Conservation (phyloP, 192 early-diverging fungal species). For the Coemansia sp. region DNA sequence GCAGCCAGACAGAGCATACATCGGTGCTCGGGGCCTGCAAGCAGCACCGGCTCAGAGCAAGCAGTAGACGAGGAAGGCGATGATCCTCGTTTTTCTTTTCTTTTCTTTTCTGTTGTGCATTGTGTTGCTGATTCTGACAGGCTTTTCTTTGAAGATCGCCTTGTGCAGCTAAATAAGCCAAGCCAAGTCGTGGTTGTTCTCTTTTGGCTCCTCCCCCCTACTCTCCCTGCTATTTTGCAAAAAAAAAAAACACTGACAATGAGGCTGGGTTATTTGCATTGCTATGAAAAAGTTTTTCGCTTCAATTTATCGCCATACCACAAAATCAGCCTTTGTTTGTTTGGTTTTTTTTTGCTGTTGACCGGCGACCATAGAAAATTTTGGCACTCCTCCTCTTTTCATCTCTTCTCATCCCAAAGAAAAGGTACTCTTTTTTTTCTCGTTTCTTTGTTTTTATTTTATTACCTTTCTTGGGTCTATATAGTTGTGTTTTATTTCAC, state of each 20-base stretch:
- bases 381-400: too few relatives aligned
- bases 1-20: not conserved
- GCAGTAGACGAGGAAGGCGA: not conserved
- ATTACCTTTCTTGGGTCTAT: constrained; percentile 3
- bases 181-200: not conserved
- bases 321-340: not conserved
- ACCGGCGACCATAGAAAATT: not conserved
- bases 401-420: not conserved
- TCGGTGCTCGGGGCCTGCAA: not conserved
- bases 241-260: not conserved
- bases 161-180: not conserved
- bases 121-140: too few relatives aligned
- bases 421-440: not conserved
- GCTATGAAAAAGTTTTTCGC: not conserved
- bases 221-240: not conserved
- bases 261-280: not conserved
- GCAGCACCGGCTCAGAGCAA: not conserved
- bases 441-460: not conserved
- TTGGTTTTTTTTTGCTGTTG: not conserved
- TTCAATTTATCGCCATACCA: not conserved
- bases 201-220: not conserved
- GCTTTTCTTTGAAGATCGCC: not conserved
- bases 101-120: not conserved
- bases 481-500: not conserved
- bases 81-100: not conserved